Percentiles rank a stretch among this genome's conserved stretches.
These are phyloP conservation scores for Pneumocystis jirovecii DNA, from an alignment of 1,139 yeast genomes.

Conservation along the genomic window DNA sequence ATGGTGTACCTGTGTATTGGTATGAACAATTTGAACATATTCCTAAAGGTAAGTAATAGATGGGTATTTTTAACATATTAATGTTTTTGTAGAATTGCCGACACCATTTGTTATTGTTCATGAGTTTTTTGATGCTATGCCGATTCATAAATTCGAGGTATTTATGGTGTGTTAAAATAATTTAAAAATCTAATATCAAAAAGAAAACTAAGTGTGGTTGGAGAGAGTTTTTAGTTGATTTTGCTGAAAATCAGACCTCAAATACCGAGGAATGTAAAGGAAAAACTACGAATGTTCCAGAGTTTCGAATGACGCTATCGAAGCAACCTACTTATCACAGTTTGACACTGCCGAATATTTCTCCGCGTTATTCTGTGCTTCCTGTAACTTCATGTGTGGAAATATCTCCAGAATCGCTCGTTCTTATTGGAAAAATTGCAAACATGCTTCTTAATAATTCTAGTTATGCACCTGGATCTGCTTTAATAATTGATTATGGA, in stretches of 20 bases:
- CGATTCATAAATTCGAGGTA: conserved; percentile 51
- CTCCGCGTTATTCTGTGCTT: conserved; percentile 38
- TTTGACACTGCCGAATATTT: conserved; percentile 38
- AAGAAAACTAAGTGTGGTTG: conserved; percentile 44
- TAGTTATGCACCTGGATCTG: conserved; percentile 48
- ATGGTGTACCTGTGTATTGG: conserved; percentile 51
- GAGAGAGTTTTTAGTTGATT: conserved; percentile 64
- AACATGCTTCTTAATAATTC: conserved; percentile 23
- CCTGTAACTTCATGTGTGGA: conserved; percentile 51
- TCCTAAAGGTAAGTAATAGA: conserved; percentile 22
- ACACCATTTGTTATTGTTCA: conserved; percentile 63
- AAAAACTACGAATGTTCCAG: conserved; percentile 23
- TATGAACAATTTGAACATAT: conserved; percentile 52
- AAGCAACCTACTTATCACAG: conserved; percentile 54
- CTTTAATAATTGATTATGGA: conserved; percentile 68
- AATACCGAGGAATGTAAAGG: conserved; percentile 9
- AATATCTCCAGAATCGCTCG: conserved; percentile 61
- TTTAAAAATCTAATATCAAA: neutral
- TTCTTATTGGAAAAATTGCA: conserved; percentile 24
- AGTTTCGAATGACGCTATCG: conserved; percentile 44
- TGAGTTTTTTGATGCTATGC: conserved; percentile 78
- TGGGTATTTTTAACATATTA: conserved; percentile 10
- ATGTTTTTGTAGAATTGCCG: conserved; percentile 7
- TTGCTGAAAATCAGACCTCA: conserved; percentile 17
- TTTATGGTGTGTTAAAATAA: neutral